A percentile compares a stretch with the other conserved stretches of the same genome.
These are phyloP conservation scores for Ramularia endophylla DNA, from an alignment of 2,329 filamentous ascomycete genomes.

Conservation along the genomic window DNA sequence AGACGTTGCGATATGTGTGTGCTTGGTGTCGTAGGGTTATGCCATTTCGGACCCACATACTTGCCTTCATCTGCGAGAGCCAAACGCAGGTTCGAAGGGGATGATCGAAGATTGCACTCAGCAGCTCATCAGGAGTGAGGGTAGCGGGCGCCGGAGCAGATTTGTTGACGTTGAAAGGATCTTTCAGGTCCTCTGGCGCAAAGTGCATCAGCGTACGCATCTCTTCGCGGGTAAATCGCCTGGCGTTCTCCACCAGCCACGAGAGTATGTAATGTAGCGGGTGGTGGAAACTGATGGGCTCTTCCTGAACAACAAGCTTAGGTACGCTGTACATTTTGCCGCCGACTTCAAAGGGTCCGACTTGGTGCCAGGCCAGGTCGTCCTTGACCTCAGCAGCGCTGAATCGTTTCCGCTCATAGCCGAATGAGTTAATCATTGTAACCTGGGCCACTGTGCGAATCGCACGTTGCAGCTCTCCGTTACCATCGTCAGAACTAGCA, in stretches of 20 bases:
- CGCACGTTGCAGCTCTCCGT: conserved; percentile 62
- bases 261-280: conserved; percentile 93
- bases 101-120: conserved; percentile 68
- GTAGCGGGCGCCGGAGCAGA: conserved; percentile 16
- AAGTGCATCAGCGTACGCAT: conserved; percentile 67
- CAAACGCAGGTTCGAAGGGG: conserved; percentile 90
- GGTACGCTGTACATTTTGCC: conserved; percentile 57
- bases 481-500: conserved; percentile 42
- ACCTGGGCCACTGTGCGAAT: conserved; percentile 72
- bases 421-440: conserved; percentile 83
- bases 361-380: conserved; percentile 71
- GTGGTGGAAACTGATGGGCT: conserved; percentile 95
- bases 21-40: conserved; percentile 95
- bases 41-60: conserved; percentile 98
- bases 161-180: conserved; percentile 26
- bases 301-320: conserved; percentile 79
- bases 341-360: conserved; percentile 69
- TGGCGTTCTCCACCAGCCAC: conserved; percentile 88
- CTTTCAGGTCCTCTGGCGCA: conserved; percentile 61
- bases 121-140: conserved; percentile 25
- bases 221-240: conserved; percentile 62
- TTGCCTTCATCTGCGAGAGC: conserved; percentile 96
- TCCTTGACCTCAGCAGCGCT: conserved; percentile 82
- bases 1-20: conserved; percentile 83
- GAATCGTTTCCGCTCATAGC: conserved; percentile 81